phyloP scores from a whole-genome alignment of 108 stramenopile species.

The Skeletonema tropicum region DNA sequence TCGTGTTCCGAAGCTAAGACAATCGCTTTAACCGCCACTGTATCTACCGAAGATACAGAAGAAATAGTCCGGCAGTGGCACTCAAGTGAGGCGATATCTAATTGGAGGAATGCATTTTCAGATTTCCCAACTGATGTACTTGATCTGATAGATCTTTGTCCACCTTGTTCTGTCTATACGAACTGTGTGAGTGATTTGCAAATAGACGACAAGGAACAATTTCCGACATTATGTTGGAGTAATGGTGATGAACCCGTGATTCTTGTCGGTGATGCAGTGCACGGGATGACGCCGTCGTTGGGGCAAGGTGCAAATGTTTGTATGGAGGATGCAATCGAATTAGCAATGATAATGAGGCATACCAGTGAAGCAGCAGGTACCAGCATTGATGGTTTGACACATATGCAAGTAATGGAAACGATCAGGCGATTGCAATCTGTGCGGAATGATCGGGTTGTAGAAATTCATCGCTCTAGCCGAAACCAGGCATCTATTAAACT shows the following conservation, averaged over 20 bases:
- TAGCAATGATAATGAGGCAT: neutral
- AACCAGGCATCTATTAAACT: constrained; percentile 14
- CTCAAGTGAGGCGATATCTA: neutral
- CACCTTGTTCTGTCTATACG: neutral
- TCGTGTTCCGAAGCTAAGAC: constrained; percentile 6
- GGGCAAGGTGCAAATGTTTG: constrained; percentile 21
- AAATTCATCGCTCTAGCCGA: constrained; percentile 7
- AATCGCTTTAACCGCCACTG: constrained; percentile 10
- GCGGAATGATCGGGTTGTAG: constrained; percentile 7
- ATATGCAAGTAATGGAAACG: neutral
- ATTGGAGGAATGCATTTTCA: constrained; percentile 3
- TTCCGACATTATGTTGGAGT: neutral
- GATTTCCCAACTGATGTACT: constrained; percentile 11
- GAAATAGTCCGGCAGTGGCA: constrained; percentile 14
- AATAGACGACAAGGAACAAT: neutral
- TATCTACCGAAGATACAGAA: constrained; percentile 2
- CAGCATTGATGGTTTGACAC: neutral
- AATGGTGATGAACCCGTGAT: constrained; percentile 5
- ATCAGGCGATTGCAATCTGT: neutral
- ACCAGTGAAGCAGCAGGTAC: neutral
- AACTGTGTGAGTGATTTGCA: constrained; percentile 22
- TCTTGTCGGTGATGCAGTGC: constrained; percentile 17
- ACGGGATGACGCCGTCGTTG: constrained; percentile 10
- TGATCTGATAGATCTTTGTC: constrained; percentile 1
- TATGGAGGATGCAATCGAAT: constrained; percentile 19